These are phyloP conservation scores for Cadophora malorum DNA, from an alignment of 2,329 filamentous ascomycete genomes.

Conservation along the genomic window DNA sequence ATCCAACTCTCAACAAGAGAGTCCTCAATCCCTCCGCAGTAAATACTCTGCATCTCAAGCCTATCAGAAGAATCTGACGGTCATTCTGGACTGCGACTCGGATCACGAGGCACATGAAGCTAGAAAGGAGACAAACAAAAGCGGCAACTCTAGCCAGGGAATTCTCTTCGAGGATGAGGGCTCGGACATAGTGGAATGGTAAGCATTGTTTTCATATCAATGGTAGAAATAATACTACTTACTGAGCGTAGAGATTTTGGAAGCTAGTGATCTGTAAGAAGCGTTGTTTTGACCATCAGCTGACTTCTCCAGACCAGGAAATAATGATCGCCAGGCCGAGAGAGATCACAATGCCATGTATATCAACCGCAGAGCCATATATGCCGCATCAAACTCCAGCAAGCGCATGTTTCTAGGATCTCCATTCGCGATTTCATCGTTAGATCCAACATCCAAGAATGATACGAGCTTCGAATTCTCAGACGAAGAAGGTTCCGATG, in stretches of 20 bases:
- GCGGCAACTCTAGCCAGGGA: neutral
- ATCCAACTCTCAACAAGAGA: neutral
- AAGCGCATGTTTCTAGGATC: neutral
- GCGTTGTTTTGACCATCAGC: neutral
- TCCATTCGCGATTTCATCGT: neutral
- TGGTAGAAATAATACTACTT: neutral
- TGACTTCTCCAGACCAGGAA: neutral
- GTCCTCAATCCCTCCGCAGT: neutral
- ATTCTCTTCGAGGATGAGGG: neutral
- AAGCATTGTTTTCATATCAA: neutral
- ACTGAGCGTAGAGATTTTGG: too few relatives aligned
- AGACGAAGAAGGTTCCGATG: neutral
- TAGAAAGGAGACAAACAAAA: neutral
- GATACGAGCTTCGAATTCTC: neutral
- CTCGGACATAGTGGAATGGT: neutral
- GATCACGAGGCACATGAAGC: neutral
- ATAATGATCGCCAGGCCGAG: neutral
- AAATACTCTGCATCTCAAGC: too few relatives aligned
- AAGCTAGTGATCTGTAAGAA: neutral
- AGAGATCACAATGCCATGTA: too few relatives aligned
- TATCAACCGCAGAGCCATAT: too few relatives aligned
- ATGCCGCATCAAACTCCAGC: neutral
- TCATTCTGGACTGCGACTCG: neutral
- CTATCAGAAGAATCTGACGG: neutral
- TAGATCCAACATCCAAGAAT: neutral